Percentiles rank a stretch among this genome's conserved stretches.
Evolutionary conservation across 306 rosid species (phyloP).

Genomic region (Acmispon strigosus): DNA sequence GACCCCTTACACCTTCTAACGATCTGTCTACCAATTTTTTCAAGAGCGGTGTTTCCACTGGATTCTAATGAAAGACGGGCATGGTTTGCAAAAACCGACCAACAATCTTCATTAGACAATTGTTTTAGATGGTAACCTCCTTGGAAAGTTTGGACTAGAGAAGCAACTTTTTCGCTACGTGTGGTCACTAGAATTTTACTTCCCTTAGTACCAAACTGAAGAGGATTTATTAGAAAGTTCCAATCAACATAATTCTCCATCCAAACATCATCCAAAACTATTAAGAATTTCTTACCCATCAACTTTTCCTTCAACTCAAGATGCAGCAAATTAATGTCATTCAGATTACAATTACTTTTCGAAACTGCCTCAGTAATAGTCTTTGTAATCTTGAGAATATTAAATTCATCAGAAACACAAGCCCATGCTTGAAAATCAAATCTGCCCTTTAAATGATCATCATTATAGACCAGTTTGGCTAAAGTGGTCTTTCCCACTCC

Average conservation of each 20-base stretch:
- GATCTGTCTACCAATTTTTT: not conserved
- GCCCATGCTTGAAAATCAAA: not conserved
- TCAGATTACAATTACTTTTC: not conserved
- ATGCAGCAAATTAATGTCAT: not conserved
- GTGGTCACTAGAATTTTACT: conserved; percentile 1
- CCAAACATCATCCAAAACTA: conserved; percentile 1
- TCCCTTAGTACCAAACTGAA: not conserved
- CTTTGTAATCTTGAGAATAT: not conserved
- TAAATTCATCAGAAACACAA: not conserved
- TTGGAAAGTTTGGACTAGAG: not conserved
- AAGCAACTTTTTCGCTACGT: not conserved
- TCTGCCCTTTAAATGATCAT: not conserved
- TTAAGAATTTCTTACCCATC: not conserved
- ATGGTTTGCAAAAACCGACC: not conserved
- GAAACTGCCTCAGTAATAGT: not conserved
- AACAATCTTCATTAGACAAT: not conserved
- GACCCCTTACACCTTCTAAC: not conserved
- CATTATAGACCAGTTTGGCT: not conserved
- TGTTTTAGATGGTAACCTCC: not conserved
- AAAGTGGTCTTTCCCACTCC: not conserved
- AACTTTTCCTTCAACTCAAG: not conserved
- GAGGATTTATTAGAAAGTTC: not conserved
- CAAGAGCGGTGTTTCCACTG: not conserved
- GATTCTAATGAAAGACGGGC: not conserved
- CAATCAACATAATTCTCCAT: not conserved